phyloP scores from a whole-genome alignment of 2,329 filamentous ascomycete genomes.

The Fusarium sarcochroum region DNA sequence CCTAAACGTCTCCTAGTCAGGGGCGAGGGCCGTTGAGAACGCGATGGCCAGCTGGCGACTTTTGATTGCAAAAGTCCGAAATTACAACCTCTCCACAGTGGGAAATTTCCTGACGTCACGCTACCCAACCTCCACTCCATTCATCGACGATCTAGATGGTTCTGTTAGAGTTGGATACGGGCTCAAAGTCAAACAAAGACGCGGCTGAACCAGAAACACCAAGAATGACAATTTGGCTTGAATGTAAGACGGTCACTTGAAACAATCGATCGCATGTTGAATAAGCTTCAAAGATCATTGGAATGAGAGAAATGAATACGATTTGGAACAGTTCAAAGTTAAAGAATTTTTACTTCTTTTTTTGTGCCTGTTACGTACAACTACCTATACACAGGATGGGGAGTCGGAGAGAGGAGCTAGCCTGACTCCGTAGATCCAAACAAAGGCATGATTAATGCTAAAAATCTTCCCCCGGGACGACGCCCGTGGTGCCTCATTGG shows the following conservation, averaged over 20 bases:
- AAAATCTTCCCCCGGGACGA: conserved; percentile 44
- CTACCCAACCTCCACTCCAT: conserved; percentile 15
- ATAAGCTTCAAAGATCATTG: not conserved
- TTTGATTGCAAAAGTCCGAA: conserved; percentile 31
- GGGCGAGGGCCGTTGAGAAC: conserved; percentile 24
- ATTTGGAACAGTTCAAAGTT: conserved; percentile 27
- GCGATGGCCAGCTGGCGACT: conserved; percentile 15
- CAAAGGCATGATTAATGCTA: conserved; percentile 40
- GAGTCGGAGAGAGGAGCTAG: conserved; percentile 43
- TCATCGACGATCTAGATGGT: conserved; percentile 41
- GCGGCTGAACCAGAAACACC: conserved; percentile 8
- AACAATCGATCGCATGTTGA: not conserved
- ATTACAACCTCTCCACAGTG: conserved; percentile 43
- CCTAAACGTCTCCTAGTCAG: conserved; percentile 35
- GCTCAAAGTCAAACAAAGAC: conserved; percentile 9
- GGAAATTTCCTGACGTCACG: conserved; percentile 47
- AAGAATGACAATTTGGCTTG: not conserved
- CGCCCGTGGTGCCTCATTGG: conserved; percentile 21
- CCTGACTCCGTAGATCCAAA: conserved; percentile 44
- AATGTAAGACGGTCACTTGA: not conserved
- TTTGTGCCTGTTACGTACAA: conserved; percentile 56
- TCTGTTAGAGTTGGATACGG: conserved; percentile 3
- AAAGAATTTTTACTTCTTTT: conserved; percentile 55
- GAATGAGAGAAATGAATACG: conserved; percentile 31
- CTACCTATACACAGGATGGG: conserved; percentile 56